A percentile compares a stretch with the other conserved stretches of the same genome.
Conservation (phyloP, 352 stramenopile species). For the Pythium dissimile region DNA sequence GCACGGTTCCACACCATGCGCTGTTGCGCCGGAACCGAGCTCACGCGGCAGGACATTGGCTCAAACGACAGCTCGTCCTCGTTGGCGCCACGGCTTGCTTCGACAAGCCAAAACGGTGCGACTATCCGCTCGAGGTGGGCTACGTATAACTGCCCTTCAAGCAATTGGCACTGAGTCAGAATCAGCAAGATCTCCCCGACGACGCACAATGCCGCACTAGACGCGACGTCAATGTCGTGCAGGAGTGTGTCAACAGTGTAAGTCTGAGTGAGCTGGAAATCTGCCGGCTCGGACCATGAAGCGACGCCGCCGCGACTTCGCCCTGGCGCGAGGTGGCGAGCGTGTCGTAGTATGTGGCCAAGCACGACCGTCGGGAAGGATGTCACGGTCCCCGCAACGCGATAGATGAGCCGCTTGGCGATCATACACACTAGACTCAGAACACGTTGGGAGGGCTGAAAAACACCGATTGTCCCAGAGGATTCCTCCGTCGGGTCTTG, state of each 20-base stretch:
- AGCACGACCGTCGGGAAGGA: constrained; percentile 43
- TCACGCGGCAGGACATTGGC: not conserved
- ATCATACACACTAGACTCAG: constrained; percentile 17
- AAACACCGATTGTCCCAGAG: no score
- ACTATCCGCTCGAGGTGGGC: constrained; percentile 33
- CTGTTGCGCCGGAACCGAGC: constrained; percentile 2
- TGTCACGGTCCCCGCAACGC: constrained; percentile 30
- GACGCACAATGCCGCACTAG: constrained; percentile 34
- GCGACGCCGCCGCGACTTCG: not conserved
- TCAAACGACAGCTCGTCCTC: not conserved
- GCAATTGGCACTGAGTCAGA: constrained; percentile 27
- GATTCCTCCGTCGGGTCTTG: no score
- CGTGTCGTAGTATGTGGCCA: constrained; percentile 35
- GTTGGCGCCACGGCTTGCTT: constrained; percentile 6
- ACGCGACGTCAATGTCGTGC: constrained; percentile 31
- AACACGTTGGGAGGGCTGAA: not conserved
- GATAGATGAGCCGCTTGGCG: constrained; percentile 41
- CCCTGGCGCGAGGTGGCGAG: constrained; percentile 24
- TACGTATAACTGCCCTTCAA: constrained; percentile 24
- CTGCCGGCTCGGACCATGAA: constrained; percentile 32
- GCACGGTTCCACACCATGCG: constrained; percentile 67
- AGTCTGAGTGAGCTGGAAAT: constrained; percentile 39
- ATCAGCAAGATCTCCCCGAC: constrained; percentile 57
- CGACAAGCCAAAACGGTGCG: constrained; percentile 54
- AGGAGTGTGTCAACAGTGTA: constrained; percentile 48